These are phyloP conservation scores for Pseudozyma pruni DNA, from an alignment of 1,284 basidiomycete species.

Conservation along the genomic window DNA sequence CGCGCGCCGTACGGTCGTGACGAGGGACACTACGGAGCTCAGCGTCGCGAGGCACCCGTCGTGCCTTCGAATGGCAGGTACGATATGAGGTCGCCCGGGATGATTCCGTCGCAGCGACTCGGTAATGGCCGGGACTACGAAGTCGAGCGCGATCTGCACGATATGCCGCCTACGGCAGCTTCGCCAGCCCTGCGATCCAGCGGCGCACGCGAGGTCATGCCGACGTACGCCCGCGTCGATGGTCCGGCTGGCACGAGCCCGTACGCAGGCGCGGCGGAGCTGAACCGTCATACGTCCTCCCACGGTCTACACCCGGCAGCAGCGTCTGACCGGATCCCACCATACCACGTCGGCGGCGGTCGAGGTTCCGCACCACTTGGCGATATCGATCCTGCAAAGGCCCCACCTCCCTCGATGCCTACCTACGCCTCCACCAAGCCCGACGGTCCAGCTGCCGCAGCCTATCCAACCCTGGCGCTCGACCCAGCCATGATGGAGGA, in stretches of 20 bases:
- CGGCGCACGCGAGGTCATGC: slow-evolving; percentile 20
- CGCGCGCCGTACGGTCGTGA: slow-evolving; percentile 13
- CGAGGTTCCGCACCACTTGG: slow-evolving; percentile 1
- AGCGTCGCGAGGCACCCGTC: slow-evolving; percentile 26
- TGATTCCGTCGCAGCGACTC: slow-evolving; percentile 18
- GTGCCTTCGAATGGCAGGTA: slow-evolving; percentile 28
- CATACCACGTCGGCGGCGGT: slow-evolving; percentile 5
- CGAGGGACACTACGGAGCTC: slow-evolving; percentile 15
- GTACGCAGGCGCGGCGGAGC: slow-evolving; percentile 14
- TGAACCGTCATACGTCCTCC: slow-evolving; percentile 3
- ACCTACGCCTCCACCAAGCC: slow-evolving; percentile 21
- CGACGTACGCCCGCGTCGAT: slow-evolving; percentile 20
- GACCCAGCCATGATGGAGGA: slow-evolving; percentile 45
- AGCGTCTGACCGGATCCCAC: slow-evolving; percentile 10
- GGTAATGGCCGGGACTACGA: slow-evolving; percentile 26
- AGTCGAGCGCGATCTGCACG: slow-evolving; percentile 15
- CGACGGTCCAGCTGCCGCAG: slow-evolving; percentile 1
- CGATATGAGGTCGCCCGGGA: slow-evolving; percentile 18
- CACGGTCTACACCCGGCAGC: slow-evolving; percentile 12
- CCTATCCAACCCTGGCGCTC: slow-evolving; percentile 14
- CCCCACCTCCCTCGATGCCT: slow-evolving; percentile 16
- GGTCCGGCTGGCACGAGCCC: slow-evolving; percentile 12
- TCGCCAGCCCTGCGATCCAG: slow-evolving; percentile 24
- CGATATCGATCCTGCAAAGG: slow-evolving; percentile 5
- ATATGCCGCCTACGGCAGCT: slow-evolving; percentile 2